Evolutionary conservation across 176 grass and related monocot genomes (phyloP).

Genomic region (Oryza officinalis): DNA sequence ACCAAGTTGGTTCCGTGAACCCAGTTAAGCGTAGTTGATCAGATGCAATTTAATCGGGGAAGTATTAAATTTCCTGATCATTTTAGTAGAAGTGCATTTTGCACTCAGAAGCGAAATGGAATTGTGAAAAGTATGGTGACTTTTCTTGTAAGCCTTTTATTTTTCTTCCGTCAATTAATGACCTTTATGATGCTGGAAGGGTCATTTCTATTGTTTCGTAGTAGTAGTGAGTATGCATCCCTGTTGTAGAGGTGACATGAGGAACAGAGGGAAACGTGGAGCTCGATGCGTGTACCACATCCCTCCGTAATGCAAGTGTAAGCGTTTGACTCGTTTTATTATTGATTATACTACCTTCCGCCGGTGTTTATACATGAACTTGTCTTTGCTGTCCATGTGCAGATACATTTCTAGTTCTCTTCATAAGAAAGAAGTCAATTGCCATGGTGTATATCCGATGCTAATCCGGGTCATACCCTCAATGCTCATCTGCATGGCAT

Average conservation of each 20-base stretch:
- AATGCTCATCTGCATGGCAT: constrained; percentile 24
- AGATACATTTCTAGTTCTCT: neutral
- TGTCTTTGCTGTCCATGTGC: constrained; percentile 17
- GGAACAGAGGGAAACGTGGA: neutral
- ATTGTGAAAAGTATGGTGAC: neutral
- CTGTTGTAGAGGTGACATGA: neutral
- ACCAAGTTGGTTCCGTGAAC: constrained; percentile 25
- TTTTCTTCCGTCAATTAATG: neutral
- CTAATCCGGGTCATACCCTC: constrained; percentile 44
- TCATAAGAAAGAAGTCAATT: neutral
- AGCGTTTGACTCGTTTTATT: constrained; percentile 38
- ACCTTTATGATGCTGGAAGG: neutral
- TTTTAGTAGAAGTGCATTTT: neutral
- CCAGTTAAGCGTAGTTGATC: neutral
- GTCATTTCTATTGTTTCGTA: neutral
- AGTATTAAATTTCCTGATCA: neutral
- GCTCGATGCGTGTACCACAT: constrained; percentile 40
- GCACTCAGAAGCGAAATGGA: constrained; percentile 19
- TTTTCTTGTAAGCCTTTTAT: neutral
- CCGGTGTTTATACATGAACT: neutral
- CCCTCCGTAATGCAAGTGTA: constrained; percentile 4
- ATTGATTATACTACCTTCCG: neutral
- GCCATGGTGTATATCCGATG: constrained; percentile 20
- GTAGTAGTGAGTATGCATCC: neutral
- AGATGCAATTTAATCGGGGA: neutral